Percentiles rank a stretch among this genome's conserved stretches.
These are phyloP conservation scores for Exophiala spinifera DNA, from an alignment of 2,329 filamentous ascomycete species.

Conservation along the genomic window DNA sequence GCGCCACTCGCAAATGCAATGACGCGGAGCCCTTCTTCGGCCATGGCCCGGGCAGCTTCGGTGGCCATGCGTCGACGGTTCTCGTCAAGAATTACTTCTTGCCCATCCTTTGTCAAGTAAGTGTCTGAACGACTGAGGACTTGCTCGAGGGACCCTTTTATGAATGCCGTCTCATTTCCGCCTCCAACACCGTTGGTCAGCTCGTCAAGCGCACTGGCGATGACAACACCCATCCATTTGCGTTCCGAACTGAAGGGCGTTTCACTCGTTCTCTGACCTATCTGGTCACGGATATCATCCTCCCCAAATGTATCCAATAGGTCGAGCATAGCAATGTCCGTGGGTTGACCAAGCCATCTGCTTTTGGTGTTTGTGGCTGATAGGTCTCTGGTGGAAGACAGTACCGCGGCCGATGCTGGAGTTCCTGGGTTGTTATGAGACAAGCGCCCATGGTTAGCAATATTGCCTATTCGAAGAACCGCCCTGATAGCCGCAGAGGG, in stretches of 20 bases:
- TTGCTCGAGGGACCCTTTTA: conserved; percentile 91
- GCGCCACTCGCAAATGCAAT: conserved; percentile 88
- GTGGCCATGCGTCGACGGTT: conserved; percentile 69
- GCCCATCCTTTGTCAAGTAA: conserved; percentile 80
- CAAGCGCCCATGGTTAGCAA: conserved; percentile 89
- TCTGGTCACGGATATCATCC: conserved; percentile 81
- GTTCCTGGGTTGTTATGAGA: conserved; percentile 69
- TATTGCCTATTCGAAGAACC: conserved; percentile 87
- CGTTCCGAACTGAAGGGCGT: conserved; percentile 95
- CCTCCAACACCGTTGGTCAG: conserved; percentile 52
- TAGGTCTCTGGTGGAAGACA: conserved; percentile 75
- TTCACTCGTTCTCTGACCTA: conserved; percentile 78
- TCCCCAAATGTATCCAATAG: conserved; percentile 86
- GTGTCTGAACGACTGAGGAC: conserved; percentile 84
- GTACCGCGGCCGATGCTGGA: conserved; percentile 68
- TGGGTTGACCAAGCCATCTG: conserved; percentile 94
- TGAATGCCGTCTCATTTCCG: conserved; percentile 80
- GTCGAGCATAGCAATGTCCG: conserved; percentile 95
- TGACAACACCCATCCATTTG: conserved; percentile 98
- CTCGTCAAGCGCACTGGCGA: conserved; percentile 52
- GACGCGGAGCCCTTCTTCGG: conserved; percentile 81
- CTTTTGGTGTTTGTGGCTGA: conserved; percentile 66
- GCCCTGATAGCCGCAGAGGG: conserved; percentile 72
- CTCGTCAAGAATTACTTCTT: conserved; percentile 81
- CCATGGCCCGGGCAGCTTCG: conserved; percentile 80